Evolutionary conservation across 768 basidiomycete species (phyloP).

Genomic region (Tricholoma terreum): DNA sequence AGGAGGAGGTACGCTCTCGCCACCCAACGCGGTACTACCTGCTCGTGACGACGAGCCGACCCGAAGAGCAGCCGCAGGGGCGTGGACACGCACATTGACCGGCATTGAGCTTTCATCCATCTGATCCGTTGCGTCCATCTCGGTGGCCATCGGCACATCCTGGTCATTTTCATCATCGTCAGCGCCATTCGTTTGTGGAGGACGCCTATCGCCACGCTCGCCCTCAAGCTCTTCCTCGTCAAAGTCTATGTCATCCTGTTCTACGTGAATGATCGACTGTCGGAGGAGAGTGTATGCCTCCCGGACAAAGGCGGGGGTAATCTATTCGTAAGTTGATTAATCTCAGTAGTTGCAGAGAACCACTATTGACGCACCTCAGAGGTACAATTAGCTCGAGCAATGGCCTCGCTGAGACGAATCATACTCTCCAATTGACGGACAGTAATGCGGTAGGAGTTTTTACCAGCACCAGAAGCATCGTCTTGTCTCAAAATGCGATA

Average conservation of each 20-base stretch:
- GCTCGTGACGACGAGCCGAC: constrained; percentile 37
- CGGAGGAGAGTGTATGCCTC: constrained; percentile 93
- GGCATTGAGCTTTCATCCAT: constrained; percentile 49
- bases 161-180: constrained; percentile 42
- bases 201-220: constrained; percentile 42
- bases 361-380: constrained; percentile 59
- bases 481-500: constrained; percentile 91
- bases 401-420: constrained; percentile 96
- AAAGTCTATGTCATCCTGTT: constrained; percentile 97
- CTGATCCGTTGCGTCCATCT: constrained; percentile 49
- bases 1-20: constrained; percentile 31
- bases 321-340: constrained; percentile 43
- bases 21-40: constrained; percentile 34
- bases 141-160: constrained; percentile 60
- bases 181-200: constrained; percentile 25
- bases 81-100: constrained; percentile 27
- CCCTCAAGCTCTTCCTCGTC: constrained; percentile 83
- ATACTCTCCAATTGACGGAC: constrained; percentile 98
- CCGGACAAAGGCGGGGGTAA: constrained; percentile 89
- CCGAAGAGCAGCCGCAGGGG: constrained; percentile 26
- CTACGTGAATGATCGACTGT: constrained; percentile 98
- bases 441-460: constrained; percentile 95
- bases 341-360: neutral
- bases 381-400: constrained; percentile 94
- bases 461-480: constrained; percentile 81